These are phyloP conservation scores for Osmanthus fragrans DNA, from an alignment of 257 asterid species.

Conservation along the genomic window DNA sequence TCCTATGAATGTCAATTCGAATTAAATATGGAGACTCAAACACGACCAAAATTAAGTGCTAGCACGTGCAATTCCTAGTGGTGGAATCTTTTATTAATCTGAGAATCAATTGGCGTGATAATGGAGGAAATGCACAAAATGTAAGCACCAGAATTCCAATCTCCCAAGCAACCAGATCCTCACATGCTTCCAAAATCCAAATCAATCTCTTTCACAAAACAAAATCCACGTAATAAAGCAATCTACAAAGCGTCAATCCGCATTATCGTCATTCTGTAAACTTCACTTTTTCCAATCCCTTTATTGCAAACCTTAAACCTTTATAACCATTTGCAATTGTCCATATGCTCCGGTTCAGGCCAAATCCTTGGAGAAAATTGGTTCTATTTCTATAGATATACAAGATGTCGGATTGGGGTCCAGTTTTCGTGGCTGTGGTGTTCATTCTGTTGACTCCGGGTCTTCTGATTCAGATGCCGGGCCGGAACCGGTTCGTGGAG, in stretches of 20 bases:
- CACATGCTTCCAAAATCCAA: not conserved
- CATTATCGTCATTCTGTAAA: not conserved
- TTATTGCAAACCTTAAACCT: not conserved
- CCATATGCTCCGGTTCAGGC: not conserved
- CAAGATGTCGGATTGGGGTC: conserved; percentile 92
- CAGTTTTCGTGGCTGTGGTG: conserved; percentile 81
- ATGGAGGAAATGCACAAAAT: conserved; percentile 8
- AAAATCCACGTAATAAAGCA: not conserved
- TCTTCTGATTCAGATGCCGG: conserved; percentile 81
- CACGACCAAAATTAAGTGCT: too few relatives aligned
- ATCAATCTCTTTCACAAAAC: not conserved
- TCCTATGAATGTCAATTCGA: too few relatives aligned
- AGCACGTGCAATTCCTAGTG: too few relatives aligned
- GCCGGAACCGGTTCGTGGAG: conserved; percentile 64
- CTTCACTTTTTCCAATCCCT: not conserved
- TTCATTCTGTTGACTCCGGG: conserved; percentile 86
- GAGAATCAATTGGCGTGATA: not conserved
- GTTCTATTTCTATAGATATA: not conserved
- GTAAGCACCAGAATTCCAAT: conserved; percentile 10
- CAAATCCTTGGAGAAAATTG: not conserved
- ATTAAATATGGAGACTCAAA: too few relatives aligned
- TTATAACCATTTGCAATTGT: not conserved
- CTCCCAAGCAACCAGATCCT: conserved; percentile 16
- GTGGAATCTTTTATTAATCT: not conserved
- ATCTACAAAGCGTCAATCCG: not conserved